Percentiles rank a stretch among this genome's conserved stretches.
Evolutionary conservation across 2,329 filamentous ascomycete genomes (phyloP).

Genomic region (Cladosporium oxysporum): DNA sequence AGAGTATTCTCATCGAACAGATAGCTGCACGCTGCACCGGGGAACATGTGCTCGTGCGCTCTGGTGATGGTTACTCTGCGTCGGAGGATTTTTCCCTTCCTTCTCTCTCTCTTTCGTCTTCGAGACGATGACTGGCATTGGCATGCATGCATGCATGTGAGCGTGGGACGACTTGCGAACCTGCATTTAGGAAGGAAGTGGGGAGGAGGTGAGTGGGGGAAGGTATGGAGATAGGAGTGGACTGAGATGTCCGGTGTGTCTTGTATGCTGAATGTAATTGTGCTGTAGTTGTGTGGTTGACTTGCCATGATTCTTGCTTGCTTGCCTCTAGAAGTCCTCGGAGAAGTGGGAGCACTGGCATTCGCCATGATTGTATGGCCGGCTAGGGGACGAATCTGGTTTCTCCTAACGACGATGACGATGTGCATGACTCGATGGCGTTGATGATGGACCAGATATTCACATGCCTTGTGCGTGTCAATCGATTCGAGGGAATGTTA

Average conservation of each 20-base stretch:
- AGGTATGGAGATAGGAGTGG: too few relatives aligned
- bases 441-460: background rate
- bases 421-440: background rate
- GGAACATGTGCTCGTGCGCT: too few relatives aligned
- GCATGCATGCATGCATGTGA: background rate
- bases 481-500: background rate
- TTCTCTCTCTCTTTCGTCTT: background rate
- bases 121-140: background rate
- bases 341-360: too few relatives aligned
- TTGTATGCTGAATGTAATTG: too few relatives aligned
- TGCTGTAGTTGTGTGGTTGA: too few relatives aligned
- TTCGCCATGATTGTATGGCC: too few relatives aligned
- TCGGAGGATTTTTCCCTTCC: background rate
- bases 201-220: background rate
- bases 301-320: too few relatives aligned
- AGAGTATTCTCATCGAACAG: too few relatives aligned
- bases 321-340: too few relatives aligned
- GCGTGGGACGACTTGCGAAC: background rate
- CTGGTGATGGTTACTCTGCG: background rate
- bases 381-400: background rate
- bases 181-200: background rate
- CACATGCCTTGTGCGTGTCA: background rate
- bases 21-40: too few relatives aligned
- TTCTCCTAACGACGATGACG: background rate
- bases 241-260: too few relatives aligned